These are phyloP conservation scores for Macaranga tanarius DNA, from an alignment of 441 rosid genomes.

Conservation along the genomic window DNA sequence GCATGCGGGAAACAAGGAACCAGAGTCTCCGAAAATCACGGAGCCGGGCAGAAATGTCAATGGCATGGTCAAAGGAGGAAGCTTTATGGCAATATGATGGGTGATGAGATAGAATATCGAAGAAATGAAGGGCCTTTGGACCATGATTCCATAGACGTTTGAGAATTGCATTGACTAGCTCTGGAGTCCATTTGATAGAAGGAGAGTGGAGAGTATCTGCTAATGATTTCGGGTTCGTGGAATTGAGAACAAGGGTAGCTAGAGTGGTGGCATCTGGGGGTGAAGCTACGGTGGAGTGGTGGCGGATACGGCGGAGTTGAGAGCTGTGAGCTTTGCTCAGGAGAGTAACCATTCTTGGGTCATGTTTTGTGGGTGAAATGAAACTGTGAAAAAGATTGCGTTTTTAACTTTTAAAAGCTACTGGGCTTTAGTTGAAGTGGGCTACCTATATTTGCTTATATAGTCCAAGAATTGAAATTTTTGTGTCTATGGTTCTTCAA, in stretches of 20 bases:
- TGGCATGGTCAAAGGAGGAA: conserved; percentile 85
- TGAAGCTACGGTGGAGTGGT: conserved; percentile 20
- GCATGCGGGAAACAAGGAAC: conserved; percentile 68
- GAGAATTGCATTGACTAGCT: conserved; percentile 60
- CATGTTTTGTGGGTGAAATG: background rate
- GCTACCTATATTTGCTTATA: background rate
- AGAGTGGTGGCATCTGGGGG: conserved; percentile 30
- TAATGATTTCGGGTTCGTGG: conserved; percentile 36
- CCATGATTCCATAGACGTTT: conserved; percentile 89
- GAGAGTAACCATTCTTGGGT: background rate
- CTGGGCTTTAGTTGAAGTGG: background rate
- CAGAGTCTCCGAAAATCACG: conserved; percentile 52
- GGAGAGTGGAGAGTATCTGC: conserved; percentile 45
- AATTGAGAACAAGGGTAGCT: conserved; percentile 43
- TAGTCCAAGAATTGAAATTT: background rate
- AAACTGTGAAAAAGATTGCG: background rate
- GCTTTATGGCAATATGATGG: conserved; percentile 49
- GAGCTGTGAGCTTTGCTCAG: background rate
- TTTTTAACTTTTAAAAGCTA: background rate
- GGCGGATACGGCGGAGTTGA: conserved; percentile 10
- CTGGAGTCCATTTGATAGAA: conserved; percentile 55
- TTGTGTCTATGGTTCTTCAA: background rate
- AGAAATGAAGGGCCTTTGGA: conserved; percentile 80
- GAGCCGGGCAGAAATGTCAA: conserved; percentile 84
- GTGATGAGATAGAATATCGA: conserved; percentile 53